Base-by-base conservation (phyloP, 2,329 filamentous ascomycete species). In the Ophidiomyces ophidiicola region DNA sequence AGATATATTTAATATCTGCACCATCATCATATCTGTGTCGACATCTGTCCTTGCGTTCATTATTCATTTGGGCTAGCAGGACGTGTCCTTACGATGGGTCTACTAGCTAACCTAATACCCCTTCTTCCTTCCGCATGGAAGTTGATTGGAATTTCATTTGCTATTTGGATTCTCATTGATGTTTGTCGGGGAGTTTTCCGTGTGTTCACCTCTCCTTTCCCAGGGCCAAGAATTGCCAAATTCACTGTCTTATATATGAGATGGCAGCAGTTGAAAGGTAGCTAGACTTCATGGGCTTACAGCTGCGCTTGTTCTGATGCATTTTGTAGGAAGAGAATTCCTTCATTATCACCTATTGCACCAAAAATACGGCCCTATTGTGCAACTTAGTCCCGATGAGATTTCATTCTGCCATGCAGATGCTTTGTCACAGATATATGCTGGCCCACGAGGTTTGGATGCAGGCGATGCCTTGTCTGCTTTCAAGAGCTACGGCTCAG, bases 321-420 rank as follows among this genome's bases (percentile, higher is more conserved):
- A 26, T 8, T 11, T 7, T 32, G 7, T 3, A 39, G 32, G 23
- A 23, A 32, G 18, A 6, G 36, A 39, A 4, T 18, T 10, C 11
- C 28, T 25, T 6, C 17, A 20, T 14, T 31, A 32, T 18, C 38
- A 37, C 17, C 12, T 14, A 15, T 17, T 44, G 19, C 46, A 48
- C 30, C 30, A 39, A 35, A 39, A 41, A 37, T 48, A 46, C 32
- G 46, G 46, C 11, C 40, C 46, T 25, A 43, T 42, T 31, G 46
- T 46, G 15, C 44, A 46, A 20, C 10, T 46, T 10, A 23, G 34
- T 4, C 46, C 46, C 14, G 26, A 29, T 18, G 33, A 39, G 15
- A 32, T 48, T 21, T 48, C 46, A 6, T 46, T 48, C 43, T 45
- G 43, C 15, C 46, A 48, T 33, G 34, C 42, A 2, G 44, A 48